Conservation (phyloP, 306 rosid genomes). For the Delonix regia region DNA sequence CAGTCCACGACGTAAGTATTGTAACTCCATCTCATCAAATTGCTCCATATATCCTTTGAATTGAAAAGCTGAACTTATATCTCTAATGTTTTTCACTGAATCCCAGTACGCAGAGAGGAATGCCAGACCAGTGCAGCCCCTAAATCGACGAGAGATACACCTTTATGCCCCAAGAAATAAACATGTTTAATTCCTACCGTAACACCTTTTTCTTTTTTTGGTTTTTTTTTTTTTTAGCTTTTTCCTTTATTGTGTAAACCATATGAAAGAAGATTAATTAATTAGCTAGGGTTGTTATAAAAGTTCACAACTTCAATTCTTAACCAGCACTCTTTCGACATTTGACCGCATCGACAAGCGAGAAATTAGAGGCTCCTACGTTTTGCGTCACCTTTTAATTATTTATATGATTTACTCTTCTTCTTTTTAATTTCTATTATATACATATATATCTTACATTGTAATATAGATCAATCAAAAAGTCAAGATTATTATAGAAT, state of each 20-base stretch:
- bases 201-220: not conserved
- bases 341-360: not conserved
- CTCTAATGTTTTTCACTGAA: conserved; percentile 1
- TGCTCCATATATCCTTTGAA: too few species aligned
- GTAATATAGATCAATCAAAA: not conserved
- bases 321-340: not conserved
- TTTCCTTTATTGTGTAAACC: not conserved
- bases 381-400: not conserved
- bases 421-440: not conserved
- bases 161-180: conserved; percentile 20
- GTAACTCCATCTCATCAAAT: not conserved
- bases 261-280: not conserved
- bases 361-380: not conserved
- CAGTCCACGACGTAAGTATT: conserved; percentile 66
- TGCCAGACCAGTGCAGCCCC: conserved; percentile 47
- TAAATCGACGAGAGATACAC: conserved; percentile 37
- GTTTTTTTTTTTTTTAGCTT: too few species aligned
- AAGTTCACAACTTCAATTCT: not conserved
- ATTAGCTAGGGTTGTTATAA: not conserved
- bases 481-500: not conserved
- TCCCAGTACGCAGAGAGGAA: conserved; percentile 53
- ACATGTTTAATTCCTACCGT: not conserved
- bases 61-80: not conserved
- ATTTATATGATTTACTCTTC: not conserved
- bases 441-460: not conserved